Base-by-base conservation (phyloP, 768 basidiomycete genomes). In the Psilocybe cyanescens region DNA sequence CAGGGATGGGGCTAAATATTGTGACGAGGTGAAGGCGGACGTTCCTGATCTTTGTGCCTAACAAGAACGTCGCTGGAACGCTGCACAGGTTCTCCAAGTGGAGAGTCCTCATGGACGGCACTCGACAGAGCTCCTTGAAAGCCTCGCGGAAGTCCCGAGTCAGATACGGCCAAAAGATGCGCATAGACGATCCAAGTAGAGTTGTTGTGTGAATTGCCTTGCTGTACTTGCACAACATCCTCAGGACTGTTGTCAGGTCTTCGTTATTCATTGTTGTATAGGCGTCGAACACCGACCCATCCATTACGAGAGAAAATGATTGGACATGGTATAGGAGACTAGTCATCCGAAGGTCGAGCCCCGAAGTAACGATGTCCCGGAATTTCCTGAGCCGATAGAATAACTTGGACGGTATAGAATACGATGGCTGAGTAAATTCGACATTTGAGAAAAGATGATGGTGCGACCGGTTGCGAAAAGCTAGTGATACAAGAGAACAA, bases 221-320 rank as follows among this genome's bases (percentile, higher is more conserved):
- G 57, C 64, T 65, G 28, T 51, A 33, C 2, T 31, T 56, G 28
- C 51, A 35, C 0, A 67, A 17, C 17, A 31, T 33, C 19, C 39
- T 44, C 35, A 67, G 29, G 8, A 67, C 60, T 8, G 51, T 45
- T 33, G 51, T 49, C 16, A 67, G 30, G 53, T 59, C 60, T 17
- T 57, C 57, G 50, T 62, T 64, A 8, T 62, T 60, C 17, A 67
- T 48, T n/a, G 61, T 64, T 9, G 57, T 56, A 33, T 67, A 67
- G 11, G 66, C 60, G 19, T 64, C 62, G 39, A 61, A 67, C n/a
- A 59, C 59, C 8, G 66, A 67, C 28, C 66, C 63, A 24, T 67
- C 60, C 58, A 62, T 64, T 8, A 61, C 55, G 47, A 67, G 45
- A 28, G 52, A 47, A 37, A 67, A 62, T n/a, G 62, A 53, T 16